phyloP scores from a whole-genome alignment of 2,329 filamentous ascomycete genomes.

The Passalora sequoiae region DNA sequence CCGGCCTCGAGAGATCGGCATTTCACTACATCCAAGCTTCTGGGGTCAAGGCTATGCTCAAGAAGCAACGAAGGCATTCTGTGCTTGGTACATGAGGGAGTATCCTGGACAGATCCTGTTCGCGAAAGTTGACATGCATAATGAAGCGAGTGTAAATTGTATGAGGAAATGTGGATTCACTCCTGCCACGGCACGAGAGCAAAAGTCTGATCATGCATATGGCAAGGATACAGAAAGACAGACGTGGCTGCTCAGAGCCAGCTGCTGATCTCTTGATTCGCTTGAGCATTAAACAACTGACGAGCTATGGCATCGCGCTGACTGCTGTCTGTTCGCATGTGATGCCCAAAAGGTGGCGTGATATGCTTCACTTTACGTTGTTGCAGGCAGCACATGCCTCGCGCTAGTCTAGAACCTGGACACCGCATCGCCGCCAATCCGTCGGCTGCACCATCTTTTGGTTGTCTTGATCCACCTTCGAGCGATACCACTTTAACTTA shows the following conservation, averaged over 20 bases:
- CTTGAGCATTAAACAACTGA: neutral
- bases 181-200: conserved; percentile 9
- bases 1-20: conserved; percentile 19
- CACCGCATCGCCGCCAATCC: neutral
- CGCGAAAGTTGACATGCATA: conserved; percentile 18
- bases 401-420: neutral
- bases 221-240: conserved; percentile 9
- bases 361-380: neutral
- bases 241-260: conserved; percentile 11
- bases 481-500: neutral
- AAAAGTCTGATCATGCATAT: conserved; percentile 7
- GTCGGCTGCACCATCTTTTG: too few relatives aligned
- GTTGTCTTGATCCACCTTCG: neutral
- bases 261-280: neutral
- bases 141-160: conserved; percentile 15
- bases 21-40: conserved; percentile 17
- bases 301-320: neutral
- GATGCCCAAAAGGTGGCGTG: too few relatives aligned
- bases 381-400: neutral
- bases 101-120: conserved; percentile 13
- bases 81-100: conserved; percentile 12
- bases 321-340: neutral
- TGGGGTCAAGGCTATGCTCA: conserved; percentile 18
- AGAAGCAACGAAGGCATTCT: conserved; percentile 16
- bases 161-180: conserved; percentile 16